phyloP scores from a whole-genome alignment of 805 yeast species.

The Candida vartiovaarae region DNA sequence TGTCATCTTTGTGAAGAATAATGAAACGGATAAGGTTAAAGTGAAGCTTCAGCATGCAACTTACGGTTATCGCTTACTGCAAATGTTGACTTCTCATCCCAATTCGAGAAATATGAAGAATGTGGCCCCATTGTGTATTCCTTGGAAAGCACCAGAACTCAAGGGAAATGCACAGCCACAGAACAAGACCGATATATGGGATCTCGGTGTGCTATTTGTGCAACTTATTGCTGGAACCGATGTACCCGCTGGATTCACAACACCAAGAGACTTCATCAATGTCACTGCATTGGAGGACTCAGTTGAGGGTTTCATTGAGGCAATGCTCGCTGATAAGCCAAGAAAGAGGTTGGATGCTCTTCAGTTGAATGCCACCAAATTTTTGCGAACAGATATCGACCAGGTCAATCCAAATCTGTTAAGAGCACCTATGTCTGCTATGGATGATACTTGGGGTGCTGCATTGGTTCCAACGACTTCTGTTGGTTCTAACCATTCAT shows the following conservation, averaged over 20 bases:
- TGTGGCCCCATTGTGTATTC: slow-evolving; percentile 16
- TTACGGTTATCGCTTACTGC: slow-evolving; percentile 44
- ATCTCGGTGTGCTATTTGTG: slow-evolving; percentile 71
- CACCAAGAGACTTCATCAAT: slow-evolving; percentile 58
- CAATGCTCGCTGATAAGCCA: slow-evolving; percentile 57
- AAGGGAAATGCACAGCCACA: slow-evolving; percentile 41
- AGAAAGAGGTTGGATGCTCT: slow-evolving; percentile 75
- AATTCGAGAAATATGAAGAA: slow-evolving; percentile 22
- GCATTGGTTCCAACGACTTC: slow-evolving; percentile 23
- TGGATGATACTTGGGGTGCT: slow-evolving; percentile 14
- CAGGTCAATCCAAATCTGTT: slow-evolving; percentile 24
- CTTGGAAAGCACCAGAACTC: slow-evolving; percentile 83
- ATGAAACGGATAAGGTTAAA: slow-evolving; percentile 45
- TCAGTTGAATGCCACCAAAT: slow-evolving; percentile 78
- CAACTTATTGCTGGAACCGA: slow-evolving; percentile 59
- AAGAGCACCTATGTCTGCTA: slow-evolving; percentile 7
- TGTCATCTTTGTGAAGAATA: slow-evolving; percentile 43
- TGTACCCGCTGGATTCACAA: slow-evolving; percentile 43
- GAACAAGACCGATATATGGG: slow-evolving; percentile 90
- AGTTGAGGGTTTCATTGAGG: slow-evolving; percentile 56
- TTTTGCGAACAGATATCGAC: slow-evolving; percentile 67
- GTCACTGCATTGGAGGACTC: slow-evolving; percentile 43
- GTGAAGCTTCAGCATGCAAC: slow-evolving; percentile 57
- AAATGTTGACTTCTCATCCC: slow-evolving; percentile 32
- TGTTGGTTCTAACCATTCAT: slow-evolving; percentile 16